Evolutionary conservation across 2,329 filamentous ascomycete species (phyloP).

Genomic region (Didymella sp.): DNA sequence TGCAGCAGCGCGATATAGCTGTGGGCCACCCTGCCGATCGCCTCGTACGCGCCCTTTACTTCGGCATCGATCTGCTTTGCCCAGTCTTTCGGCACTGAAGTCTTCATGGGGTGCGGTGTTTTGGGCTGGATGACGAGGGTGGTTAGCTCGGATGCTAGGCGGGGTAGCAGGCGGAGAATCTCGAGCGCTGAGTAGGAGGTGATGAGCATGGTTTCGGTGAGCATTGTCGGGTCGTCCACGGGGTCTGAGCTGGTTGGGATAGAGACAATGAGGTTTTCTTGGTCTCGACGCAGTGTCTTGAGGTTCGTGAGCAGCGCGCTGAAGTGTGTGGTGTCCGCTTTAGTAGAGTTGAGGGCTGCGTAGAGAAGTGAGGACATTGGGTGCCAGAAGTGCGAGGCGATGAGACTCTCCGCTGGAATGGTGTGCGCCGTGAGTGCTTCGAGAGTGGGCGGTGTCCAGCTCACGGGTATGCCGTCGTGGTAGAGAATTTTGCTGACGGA

Average conservation of each 20-base stretch:
- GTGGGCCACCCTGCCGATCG: slow-evolving; percentile 23
- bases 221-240: slow-evolving; percentile 26
- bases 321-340: slow-evolving; percentile 4
- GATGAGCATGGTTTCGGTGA: slow-evolving; percentile 36
- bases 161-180: slow-evolving; percentile 24
- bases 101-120: slow-evolving; percentile 26
- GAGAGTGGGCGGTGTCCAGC: neutral
- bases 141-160: slow-evolving; percentile 23
- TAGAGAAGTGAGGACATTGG: slow-evolving; percentile 9
- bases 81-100: slow-evolving; percentile 25
- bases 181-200: slow-evolving; percentile 36
- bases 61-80: slow-evolving; percentile 20
- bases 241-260: slow-evolving; percentile 11
- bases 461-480: slow-evolving; percentile 13
- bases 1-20: slow-evolving; percentile 33
- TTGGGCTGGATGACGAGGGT: slow-evolving; percentile 29
- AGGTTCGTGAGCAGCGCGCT: slow-evolving; percentile 9
- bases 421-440: neutral
- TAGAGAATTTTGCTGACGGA: slow-evolving; percentile 22
- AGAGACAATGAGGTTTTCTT: slow-evolving; percentile 22
- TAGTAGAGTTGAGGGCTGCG: slow-evolving; percentile 1
- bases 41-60: slow-evolving; percentile 22
- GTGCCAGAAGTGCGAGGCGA: slow-evolving; percentile 7
- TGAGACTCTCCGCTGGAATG: neutral
- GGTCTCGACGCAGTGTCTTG: slow-evolving; percentile 17